Evolutionary conservation across 1,284 basidiomycete genomes (phyloP), one percentile per base, ranked within the genome.

Genomic region (Neolentinus lepideus): DNA sequence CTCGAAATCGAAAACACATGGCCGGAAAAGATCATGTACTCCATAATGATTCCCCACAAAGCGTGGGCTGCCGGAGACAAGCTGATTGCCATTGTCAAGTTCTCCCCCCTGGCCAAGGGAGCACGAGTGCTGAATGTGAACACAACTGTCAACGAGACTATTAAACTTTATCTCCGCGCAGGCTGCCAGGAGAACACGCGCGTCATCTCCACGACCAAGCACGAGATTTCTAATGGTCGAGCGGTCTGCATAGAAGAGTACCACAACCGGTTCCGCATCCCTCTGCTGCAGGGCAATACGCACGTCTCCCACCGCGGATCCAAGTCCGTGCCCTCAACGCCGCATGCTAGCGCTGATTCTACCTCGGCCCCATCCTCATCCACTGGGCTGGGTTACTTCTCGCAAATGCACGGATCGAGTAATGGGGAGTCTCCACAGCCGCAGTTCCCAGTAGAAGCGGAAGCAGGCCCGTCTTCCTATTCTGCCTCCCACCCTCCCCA

Each of bases 1-100:
- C 80, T 96, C 57, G 94, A 98, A 69, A 88, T 90, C 59, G 93
- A 96, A 70, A 96, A 95, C 69, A 94, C 92, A 12, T 98, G 94
- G 94, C 94, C 94, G 0, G 89, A 90, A 38, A 98, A 96, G 73
- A 75, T 95, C 68, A 94, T 94, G 90, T 94, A 94, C 71, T 85
- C 87, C 6, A 83, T 95, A 64, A 83, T 88, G 75, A 71, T 93
- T 47, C 90, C 90, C 0, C 89, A 92, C 75, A 93, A 92, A 67
- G 94, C 94, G 0, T 97, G 90, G 83, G 91, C 92, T 0, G 90
- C 88, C 0, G 93, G 94, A 3, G 93, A 96, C 69, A 80, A 78
- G 14, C 75, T 96, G 55, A 88, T 86, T 0, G 86, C 91, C 0
- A 75, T 89, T 21, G 79, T 93, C 71, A 96, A 95, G 69, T 92